phyloP scores from a whole-genome alignment of 2,329 filamentous ascomycete species.

The Ascochyta lentis region DNA sequence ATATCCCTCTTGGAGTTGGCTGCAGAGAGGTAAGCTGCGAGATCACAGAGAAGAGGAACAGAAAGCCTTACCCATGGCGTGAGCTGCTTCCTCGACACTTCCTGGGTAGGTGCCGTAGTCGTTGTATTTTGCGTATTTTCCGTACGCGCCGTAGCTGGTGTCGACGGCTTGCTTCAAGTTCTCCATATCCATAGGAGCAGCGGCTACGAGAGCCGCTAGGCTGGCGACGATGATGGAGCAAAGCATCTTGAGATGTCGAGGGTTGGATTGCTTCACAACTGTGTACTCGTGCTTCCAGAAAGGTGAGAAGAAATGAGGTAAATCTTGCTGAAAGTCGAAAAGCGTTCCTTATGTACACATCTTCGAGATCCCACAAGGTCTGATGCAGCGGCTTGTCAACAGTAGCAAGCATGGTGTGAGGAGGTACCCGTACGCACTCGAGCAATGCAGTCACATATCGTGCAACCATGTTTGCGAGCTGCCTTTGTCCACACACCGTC shows the following conservation, averaged over 20 bases:
- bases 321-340: not conserved
- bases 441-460: not conserved
- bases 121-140: slow-evolving; percentile 1
- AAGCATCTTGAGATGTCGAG: slow-evolving; percentile 20
- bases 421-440: not conserved
- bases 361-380: not conserved
- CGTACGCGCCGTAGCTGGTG: slow-evolving; percentile 4
- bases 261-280: not conserved
- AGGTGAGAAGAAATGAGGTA: too few species aligned
- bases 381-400: not conserved
- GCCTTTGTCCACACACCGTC: not conserved
- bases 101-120: not conserved
- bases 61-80: not conserved
- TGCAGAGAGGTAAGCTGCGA: not conserved
- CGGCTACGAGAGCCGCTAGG: slow-evolving; percentile 15
- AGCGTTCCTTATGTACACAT: not conserved
- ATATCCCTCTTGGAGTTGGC: not conserved
- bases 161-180: slow-evolving; percentile 9
- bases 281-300: not conserved
- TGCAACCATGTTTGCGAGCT: not conserved
- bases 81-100: not conserved
- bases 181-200: slow-evolving; percentile 18
- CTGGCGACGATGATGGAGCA: slow-evolving; percentile 19
- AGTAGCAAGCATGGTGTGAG: not conserved
- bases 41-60: too few species aligned